Conservation (phyloP, 2,329 filamentous ascomycete species). For the Hypoxylon sp. region DNA sequence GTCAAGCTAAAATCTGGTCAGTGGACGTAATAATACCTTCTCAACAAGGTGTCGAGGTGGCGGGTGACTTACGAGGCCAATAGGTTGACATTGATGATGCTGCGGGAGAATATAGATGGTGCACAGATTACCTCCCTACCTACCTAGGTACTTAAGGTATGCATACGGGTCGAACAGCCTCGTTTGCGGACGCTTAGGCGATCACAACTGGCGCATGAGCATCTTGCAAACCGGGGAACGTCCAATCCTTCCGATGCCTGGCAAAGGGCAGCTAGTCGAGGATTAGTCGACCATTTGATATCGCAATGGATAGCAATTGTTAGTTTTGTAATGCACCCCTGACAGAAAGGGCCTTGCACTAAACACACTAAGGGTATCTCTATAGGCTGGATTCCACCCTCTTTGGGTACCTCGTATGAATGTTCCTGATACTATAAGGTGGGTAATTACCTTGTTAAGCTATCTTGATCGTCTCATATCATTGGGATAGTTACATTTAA, state of each 20-base stretch:
- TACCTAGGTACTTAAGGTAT: too few species aligned
- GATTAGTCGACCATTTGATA: conserved; percentile 15
- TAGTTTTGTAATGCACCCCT: too few species aligned
- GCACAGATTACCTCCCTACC: too few species aligned
- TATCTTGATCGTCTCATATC: too few species aligned
- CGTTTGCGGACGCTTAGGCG: conserved; percentile 20
- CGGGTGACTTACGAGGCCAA: conserved; percentile 1
- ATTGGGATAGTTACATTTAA: too few species aligned
- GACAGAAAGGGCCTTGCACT: too few species aligned
- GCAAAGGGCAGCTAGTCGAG: conserved; percentile 10
- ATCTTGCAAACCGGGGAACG: conserved; percentile 26
- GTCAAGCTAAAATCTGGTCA: conserved; percentile 23
- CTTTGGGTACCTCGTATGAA: too few species aligned
- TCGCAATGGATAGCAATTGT: too few species aligned
- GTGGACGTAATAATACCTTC: neutral
- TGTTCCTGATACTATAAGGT: neutral
- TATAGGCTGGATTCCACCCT: too few species aligned
- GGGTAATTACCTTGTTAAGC: neutral
- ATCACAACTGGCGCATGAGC: conserved; percentile 11
- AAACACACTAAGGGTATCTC: too few species aligned
- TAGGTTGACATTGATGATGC: conserved; percentile 22
- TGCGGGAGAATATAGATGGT: conserved; percentile 21
- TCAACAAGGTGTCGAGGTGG: neutral
- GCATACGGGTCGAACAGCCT: conserved; percentile 23
- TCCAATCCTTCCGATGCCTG: conserved; percentile 1